phyloP scores from a whole-genome alignment of 2,329 filamentous ascomycete species.

The Camillea tinctor region DNA sequence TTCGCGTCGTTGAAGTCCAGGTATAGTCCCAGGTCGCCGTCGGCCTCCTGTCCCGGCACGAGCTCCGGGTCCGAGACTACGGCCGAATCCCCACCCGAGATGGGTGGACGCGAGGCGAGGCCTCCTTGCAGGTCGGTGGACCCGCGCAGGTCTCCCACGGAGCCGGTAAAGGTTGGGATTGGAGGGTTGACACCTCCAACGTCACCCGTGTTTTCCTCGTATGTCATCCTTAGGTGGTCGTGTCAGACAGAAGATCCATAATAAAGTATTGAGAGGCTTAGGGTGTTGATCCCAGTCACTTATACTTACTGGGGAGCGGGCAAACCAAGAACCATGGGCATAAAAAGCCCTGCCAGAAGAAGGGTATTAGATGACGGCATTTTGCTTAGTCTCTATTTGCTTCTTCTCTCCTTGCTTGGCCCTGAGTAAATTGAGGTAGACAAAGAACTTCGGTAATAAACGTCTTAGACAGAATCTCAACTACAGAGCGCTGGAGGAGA shows the following conservation, averaged over 20 bases:
- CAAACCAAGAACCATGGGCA: conserved; percentile 11
- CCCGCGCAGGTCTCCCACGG: conserved; percentile 42
- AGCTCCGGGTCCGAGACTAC: conserved; percentile 39
- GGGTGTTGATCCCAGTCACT: background rate
- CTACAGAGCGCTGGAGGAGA: background rate
- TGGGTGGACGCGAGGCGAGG: conserved; percentile 36
- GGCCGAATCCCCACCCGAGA: conserved; percentile 39
- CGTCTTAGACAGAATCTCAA: background rate
- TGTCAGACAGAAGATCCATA: background rate
- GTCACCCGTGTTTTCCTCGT: conserved; percentile 42
- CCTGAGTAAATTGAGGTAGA: background rate
- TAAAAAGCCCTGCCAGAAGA: conserved; percentile 12
- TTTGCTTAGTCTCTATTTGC: background rate
- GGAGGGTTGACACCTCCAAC: conserved; percentile 42
- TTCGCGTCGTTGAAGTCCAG: conserved; percentile 51
- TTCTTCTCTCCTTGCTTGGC: background rate
- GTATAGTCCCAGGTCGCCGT: conserved; percentile 48
- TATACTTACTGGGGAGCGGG: conserved; percentile 18
- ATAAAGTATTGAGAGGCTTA: background rate
- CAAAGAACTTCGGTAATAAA: background rate
- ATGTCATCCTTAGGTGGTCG: conserved; percentile 22
- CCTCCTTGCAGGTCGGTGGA: conserved; percentile 40
- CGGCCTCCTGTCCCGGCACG: conserved; percentile 50
- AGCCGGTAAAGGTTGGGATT: conserved; percentile 36
- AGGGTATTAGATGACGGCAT: conserved; percentile 15